Percentiles rank a stretch among this genome's conserved stretches.
These are phyloP conservation scores for Paxillus involutus DNA, from an alignment of 768 basidiomycete species.

Conservation along the genomic window DNA sequence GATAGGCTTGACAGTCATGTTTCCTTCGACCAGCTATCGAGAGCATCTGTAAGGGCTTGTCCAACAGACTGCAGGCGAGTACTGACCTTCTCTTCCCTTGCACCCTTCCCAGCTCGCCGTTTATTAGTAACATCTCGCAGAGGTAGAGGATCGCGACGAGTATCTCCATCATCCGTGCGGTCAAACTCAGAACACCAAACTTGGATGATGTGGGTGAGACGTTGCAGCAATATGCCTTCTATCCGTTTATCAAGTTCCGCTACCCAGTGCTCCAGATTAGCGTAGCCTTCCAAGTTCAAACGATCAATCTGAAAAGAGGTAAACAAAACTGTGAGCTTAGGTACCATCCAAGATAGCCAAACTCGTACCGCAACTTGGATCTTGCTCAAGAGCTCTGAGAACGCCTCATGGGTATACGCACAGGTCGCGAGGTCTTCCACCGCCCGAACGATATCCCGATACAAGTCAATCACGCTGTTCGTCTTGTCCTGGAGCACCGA, in stretches of 20 bases:
- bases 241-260: conserved; percentile 80
- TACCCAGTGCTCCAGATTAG: conserved; percentile 92
- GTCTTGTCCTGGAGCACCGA: conserved; percentile 97
- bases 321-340: not conserved
- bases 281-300: conserved; percentile 93
- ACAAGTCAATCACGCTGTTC: conserved; percentile 88
- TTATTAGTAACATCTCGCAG: conserved; percentile 61
- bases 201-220: conserved; percentile 76
- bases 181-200: conserved; percentile 91
- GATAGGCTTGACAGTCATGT: conserved; percentile 79
- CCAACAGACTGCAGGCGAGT: not conserved
- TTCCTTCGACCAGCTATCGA: conserved; percentile 64
- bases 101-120: conserved; percentile 66
- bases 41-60: not conserved
- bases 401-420: conserved; percentile 79
- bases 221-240: conserved; percentile 73
- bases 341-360: not conserved
- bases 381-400: conserved; percentile 71
- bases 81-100: conserved; percentile 77
- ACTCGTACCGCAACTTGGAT: conserved; percentile 80
- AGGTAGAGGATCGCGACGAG: conserved; percentile 49
- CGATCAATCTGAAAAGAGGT: conserved; percentile 74
- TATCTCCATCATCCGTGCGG: conserved; percentile 66
- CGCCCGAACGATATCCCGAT: conserved; percentile 78
- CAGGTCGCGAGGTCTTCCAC: conserved; percentile 90